A percentile compares a stretch with the other conserved stretches of the same genome.
Evolutionary conservation across 805 yeast genomes (phyloP).

Genomic region (Yarrowia yakushimensis): DNA sequence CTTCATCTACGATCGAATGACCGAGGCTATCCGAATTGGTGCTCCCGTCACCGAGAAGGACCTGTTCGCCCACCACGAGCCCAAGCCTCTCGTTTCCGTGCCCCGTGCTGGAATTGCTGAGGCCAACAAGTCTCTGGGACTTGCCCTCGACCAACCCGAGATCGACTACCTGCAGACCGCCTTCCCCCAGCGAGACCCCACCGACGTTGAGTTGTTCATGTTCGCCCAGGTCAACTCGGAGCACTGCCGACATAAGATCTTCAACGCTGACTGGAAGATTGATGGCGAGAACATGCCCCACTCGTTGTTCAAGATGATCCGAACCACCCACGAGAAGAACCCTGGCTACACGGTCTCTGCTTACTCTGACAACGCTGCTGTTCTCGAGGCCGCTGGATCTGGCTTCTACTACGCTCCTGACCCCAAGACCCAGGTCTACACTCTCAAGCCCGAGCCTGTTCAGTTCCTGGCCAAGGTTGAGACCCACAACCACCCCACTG

Average conservation of each 20-base stretch:
- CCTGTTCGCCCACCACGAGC: slow-evolving; percentile 70
- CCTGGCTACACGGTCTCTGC: slow-evolving; percentile 88
- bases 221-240: slow-evolving; percentile 99
- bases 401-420: slow-evolving; percentile 80
- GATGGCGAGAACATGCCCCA: slow-evolving; percentile 72
- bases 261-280: slow-evolving; percentile 97
- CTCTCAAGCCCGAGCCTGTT: slow-evolving; percentile 67
- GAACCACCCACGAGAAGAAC: slow-evolving; percentile 80
- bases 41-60: slow-evolving; percentile 62
- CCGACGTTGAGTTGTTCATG: slow-evolving; percentile 97
- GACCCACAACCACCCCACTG: slow-evolving; percentile 99
- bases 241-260: slow-evolving; percentile 98
- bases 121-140: slow-evolving; percentile 81
- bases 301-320: slow-evolving; percentile 88
- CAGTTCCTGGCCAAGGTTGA: slow-evolving; percentile 93
- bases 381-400: slow-evolving; percentile 64
- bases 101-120: slow-evolving; percentile 56
- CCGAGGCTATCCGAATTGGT: slow-evolving; percentile 57
- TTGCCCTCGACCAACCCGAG: slow-evolving; percentile 94
- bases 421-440: slow-evolving; percentile 66
- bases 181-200: slow-evolving; percentile 86
- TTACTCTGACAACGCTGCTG: slow-evolving; percentile 97
- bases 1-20: slow-evolving; percentile 90
- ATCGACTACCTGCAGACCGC: slow-evolving; percentile 82
- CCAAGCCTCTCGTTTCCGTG: slow-evolving; percentile 71